Evolutionary conservation across 495 filamentous ascomycete species (phyloP), one percentile per base, ranked within the genome.

Genomic region (Clohesyomyces aquaticus): DNA sequence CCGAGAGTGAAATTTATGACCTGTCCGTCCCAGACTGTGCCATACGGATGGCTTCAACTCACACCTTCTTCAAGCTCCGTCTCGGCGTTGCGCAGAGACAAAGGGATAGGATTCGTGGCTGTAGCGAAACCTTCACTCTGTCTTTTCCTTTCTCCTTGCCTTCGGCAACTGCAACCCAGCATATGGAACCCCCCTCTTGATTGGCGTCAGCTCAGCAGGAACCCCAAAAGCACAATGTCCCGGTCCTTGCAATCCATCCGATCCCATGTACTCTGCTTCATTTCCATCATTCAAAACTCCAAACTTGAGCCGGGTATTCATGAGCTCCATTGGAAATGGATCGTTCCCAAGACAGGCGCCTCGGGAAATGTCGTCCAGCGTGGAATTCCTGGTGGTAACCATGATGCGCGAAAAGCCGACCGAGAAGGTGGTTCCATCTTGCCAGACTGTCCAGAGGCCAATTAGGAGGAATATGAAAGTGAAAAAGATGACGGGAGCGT

Each of bases 401-500:
- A 69, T 48, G 25, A 69, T 69, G 8, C 67, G 55, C 16, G 56
- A 61, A 35, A 66, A 65, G 1, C 51, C 47, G 19, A 62, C 51
- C 1, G 47, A 52, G 23, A 63, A 69, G 2, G 61, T 56, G 1
- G 61, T 65, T 4, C 67, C 67, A 21, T 69, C 61, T 26, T 56
- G 14, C 22, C 41, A 54, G 18, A 69, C 64, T 11, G 61, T 55
- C 48, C 43, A 52, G 1, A 51, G 27, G 14, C 66, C 66, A 12
- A 61, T 26, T 19, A 65, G 11, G 0, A 69, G 50, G 35, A 46
- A 69, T 21, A 64, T 41, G 10, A 73, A 41, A 0, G 71, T 63
- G 22, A 70, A 22, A 1, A 61, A 19, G 18, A 77, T 71, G 12
- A 69, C 72, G 23, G 77, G 61, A 0, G 71, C 65, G 29, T 77